Percentiles rank a stretch among this genome's conserved stretches.
phyloP scores from a whole-genome alignment of 2,329 filamentous ascomycete species.

The Albophoma yamanashiensis region DNA sequence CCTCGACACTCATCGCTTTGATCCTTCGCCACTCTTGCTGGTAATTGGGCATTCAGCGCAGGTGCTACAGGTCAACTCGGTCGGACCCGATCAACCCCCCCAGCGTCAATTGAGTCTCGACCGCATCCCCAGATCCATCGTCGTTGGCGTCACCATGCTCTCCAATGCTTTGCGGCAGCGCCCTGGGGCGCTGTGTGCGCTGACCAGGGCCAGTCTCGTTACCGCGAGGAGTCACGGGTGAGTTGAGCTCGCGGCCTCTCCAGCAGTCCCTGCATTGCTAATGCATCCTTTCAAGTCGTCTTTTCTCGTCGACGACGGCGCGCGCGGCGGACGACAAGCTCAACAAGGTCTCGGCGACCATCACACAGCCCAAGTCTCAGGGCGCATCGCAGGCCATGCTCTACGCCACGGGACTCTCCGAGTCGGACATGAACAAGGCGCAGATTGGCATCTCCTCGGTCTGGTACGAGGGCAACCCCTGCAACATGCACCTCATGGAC shows the following conservation, averaged over 20 bases:
- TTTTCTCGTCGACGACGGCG: constrained; percentile 38
- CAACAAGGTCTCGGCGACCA: constrained; percentile 73
- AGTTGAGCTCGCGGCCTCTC: background rate
- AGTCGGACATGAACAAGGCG: constrained; percentile 87
- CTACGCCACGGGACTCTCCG: constrained; percentile 82
- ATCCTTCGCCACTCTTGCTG: background rate
- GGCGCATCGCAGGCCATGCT: constrained; percentile 98
- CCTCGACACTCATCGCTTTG: background rate
- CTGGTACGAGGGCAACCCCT: constrained; percentile 97
- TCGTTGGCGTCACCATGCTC: constrained; percentile 7
- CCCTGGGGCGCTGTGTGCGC: constrained; percentile 2
- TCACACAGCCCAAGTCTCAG: constrained; percentile 97
- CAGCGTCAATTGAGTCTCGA: background rate
- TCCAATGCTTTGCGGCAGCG: constrained; percentile 8
- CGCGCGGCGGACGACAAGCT: constrained; percentile 45
- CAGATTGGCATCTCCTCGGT: constrained; percentile 97
- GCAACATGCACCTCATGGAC: constrained; percentile 97
- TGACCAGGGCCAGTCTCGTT: constrained; percentile 6
- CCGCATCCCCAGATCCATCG: background rate
- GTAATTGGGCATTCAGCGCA: background rate
- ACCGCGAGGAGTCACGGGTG: constrained; percentile 8
- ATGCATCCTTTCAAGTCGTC: constrained; percentile 26
- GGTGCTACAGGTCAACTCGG: background rate
- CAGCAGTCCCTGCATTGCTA: background rate
- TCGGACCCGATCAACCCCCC: no score